These are phyloP conservation scores for Rhodosporidiobolus odoratus DNA, from an alignment of 768 basidiomycete genomes.

Conservation along the genomic window DNA sequence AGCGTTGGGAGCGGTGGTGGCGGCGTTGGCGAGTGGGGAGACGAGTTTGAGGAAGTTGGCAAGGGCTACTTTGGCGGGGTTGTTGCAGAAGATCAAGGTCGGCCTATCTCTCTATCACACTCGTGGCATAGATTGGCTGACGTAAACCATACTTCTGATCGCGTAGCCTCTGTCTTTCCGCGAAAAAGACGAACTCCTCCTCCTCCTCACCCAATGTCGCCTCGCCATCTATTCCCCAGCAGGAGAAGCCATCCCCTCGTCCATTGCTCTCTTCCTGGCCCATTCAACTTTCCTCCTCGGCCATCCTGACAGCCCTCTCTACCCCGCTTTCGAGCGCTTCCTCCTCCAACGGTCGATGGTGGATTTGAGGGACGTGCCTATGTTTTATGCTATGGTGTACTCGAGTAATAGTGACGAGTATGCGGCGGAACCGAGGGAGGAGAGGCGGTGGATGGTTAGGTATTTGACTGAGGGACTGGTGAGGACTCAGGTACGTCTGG, in stretches of 20 bases:
- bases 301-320: slow-evolving; percentile 80
- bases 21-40: slow-evolving; percentile 65
- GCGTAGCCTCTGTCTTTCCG: slow-evolving; percentile 24
- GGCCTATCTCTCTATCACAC: slow-evolving; percentile 33
- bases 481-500: slow-evolving; percentile 25
- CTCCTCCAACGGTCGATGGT: slow-evolving; percentile 80
- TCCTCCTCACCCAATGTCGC: slow-evolving; percentile 35
- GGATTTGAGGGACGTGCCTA: slow-evolving; percentile 76
- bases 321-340: slow-evolving; percentile 78
- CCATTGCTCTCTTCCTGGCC: slow-evolving; percentile 71
- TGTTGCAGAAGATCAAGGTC: slow-evolving; percentile 64
- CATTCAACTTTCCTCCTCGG: slow-evolving; percentile 78
- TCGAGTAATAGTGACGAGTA: slow-evolving; percentile 34
- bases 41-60: slow-evolving; percentile 56
- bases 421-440: slow-evolving; percentile 22
- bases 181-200: slow-evolving; percentile 40
- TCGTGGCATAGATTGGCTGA: background rate
- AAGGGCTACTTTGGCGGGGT: slow-evolving; percentile 57
- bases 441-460: slow-evolving; percentile 38
- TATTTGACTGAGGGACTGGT: slow-evolving; percentile 37
- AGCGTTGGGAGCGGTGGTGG: slow-evolving; percentile 64
- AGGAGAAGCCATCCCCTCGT: slow-evolving; percentile 61
- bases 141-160: too few relatives aligned
- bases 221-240: slow-evolving; percentile 28
- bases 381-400: slow-evolving; percentile 84